phyloP scores from a whole-genome alignment of 192 early-diverging fungal species.

The Podila clonocystis region DNA sequence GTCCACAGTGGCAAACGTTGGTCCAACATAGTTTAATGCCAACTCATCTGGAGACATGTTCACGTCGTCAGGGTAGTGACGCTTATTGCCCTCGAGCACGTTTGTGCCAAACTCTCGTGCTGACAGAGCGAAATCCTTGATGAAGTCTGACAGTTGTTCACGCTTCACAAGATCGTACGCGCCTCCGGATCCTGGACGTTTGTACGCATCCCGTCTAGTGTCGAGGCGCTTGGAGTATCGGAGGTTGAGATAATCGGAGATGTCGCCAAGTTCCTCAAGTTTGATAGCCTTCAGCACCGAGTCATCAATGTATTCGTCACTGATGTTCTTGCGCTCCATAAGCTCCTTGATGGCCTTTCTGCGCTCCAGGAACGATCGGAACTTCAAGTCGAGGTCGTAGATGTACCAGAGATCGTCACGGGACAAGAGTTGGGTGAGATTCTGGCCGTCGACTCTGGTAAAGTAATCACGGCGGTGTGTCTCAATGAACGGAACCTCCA shows the following conservation, averaged over 20 bases:
- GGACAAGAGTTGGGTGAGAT: constrained; percentile 65
- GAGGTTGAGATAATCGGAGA: constrained; percentile 71
- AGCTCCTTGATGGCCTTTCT: constrained; percentile 63
- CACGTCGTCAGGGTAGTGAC: constrained; percentile 72
- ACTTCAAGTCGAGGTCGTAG: constrained; percentile 85
- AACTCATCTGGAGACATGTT: constrained; percentile 59
- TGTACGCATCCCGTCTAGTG: constrained; percentile 37
- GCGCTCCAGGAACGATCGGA: constrained; percentile 73
- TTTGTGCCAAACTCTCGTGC: constrained; percentile 72
- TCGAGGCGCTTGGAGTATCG: constrained; percentile 57
- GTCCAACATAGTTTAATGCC: constrained; percentile 61
- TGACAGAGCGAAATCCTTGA: constrained; percentile 61
- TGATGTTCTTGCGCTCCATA: constrained; percentile 56
- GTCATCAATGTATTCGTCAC: constrained; percentile 60
- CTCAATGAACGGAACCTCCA: constrained; percentile 93
- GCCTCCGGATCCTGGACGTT: constrained; percentile 54
- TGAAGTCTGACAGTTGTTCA: constrained; percentile 52
- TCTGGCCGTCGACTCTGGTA: constrained; percentile 54
- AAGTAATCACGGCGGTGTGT: constrained; percentile 89
- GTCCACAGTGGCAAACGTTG: constrained; percentile 57
- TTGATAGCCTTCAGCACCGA: constrained; percentile 57
- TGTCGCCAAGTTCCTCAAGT: constrained; percentile 72
- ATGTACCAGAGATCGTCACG: constrained; percentile 88
- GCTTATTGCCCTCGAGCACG: constrained; percentile 59
- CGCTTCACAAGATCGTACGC: constrained; percentile 51